Evolutionary conservation across 106 monocot species (phyloP).

Genomic region (Ottelia alismoides): DNA sequence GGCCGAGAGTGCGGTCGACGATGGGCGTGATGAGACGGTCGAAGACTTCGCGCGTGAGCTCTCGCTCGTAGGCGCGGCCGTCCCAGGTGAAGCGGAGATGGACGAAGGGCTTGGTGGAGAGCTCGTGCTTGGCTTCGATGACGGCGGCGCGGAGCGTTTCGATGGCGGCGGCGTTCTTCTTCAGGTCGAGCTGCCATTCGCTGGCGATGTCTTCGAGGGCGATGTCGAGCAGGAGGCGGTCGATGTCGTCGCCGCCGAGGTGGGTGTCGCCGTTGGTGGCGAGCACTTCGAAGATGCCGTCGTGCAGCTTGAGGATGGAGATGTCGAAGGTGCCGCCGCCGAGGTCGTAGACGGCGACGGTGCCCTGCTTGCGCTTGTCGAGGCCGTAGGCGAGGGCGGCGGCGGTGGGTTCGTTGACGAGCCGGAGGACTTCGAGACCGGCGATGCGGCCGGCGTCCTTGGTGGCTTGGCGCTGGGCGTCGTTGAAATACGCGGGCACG

Average conservation of each 20-base stretch:
- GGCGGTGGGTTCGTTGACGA: slow-evolving; percentile 6
- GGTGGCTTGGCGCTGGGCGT: slow-evolving; percentile 13
- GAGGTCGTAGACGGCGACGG: too few relatives aligned
- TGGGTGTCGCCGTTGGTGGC: too few relatives aligned
- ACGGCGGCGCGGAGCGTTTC: slow-evolving; percentile 63
- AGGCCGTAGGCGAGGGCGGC: slow-evolving; percentile 7
- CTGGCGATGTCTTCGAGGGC: background rate
- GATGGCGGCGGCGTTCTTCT: too few relatives aligned
- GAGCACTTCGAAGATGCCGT: slow-evolving; percentile 2
- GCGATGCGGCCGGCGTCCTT: too few relatives aligned
- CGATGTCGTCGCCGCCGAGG: too few relatives aligned
- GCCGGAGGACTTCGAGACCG: too few relatives aligned
- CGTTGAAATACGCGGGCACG: too few relatives aligned
- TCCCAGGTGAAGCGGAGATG: slow-evolving; percentile 7
- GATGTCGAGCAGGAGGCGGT: too few relatives aligned
- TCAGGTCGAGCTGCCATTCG: too few relatives aligned
- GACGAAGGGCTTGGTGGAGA: slow-evolving; percentile 11
- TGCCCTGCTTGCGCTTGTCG: background rate
- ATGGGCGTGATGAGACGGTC: slow-evolving; percentile 21
- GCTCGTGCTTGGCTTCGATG: slow-evolving; percentile 80
- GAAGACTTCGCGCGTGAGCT: slow-evolving; percentile 61
- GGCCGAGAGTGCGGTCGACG: slow-evolving; percentile 32
- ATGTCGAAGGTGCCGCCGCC: too few relatives aligned
- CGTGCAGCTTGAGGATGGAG: slow-evolving; percentile 3
- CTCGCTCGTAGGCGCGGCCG: slow-evolving; percentile 6